These are phyloP conservation scores for Acanthamoeba royreba DNA, from an alignment of 208 protist species.

Conservation along the genomic window DNA sequence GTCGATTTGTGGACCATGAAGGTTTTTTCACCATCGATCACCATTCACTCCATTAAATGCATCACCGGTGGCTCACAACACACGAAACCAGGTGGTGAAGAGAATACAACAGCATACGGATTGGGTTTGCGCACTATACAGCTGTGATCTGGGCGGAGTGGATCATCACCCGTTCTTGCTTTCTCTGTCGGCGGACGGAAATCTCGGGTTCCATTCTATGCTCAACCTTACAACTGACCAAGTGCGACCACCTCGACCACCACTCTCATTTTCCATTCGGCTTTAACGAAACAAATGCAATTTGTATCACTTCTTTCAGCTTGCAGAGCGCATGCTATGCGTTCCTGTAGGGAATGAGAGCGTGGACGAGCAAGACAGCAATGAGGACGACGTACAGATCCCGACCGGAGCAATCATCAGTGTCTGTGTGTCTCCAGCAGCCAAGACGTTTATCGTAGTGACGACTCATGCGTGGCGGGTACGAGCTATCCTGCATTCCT, in stretches of 20 bases:
- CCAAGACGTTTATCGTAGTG: background rate
- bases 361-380: background rate
- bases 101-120: background rate
- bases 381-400: background rate
- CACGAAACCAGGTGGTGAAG: background rate
- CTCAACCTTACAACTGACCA: background rate
- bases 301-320: background rate
- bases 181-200: background rate
- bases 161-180: background rate
- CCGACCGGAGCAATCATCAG: background rate
- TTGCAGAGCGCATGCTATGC: background rate
- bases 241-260: background rate
- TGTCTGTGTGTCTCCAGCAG: background rate
- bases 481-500: background rate
- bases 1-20: conserved; percentile 35
- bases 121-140: background rate
- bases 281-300: background rate
- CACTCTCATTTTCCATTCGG: background rate
- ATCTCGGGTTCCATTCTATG: conserved; percentile 4
- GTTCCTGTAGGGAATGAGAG: background rate
- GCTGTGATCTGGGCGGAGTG: conserved; percentile 1
- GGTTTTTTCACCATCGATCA: background rate
- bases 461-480: background rate
- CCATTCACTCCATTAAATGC: background rate
- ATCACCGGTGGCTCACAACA: background rate